A percentile compares a stretch with the other conserved stretches of the same genome.
phyloP scores from a whole-genome alignment of 2,329 filamentous ascomycete species.

The Fusarium poae region DNA sequence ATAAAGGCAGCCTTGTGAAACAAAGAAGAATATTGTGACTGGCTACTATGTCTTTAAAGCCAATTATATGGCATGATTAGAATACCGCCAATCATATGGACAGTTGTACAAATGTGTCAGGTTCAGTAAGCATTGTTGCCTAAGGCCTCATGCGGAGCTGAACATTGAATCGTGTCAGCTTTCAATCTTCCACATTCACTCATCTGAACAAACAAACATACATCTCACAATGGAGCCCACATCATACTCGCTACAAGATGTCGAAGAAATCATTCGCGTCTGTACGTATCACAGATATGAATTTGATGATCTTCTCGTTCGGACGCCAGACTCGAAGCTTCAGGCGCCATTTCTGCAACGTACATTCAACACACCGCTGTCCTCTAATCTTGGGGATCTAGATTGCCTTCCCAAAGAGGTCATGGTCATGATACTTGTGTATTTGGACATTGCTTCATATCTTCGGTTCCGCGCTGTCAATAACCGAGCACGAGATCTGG shows the following conservation, averaged over 20 bases:
- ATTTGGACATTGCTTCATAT: slow-evolving; percentile 23
- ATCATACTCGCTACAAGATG: not conserved
- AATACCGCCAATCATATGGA: not conserved
- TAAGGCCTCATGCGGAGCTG: not conserved
- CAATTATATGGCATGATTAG: not conserved
- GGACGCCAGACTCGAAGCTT: slow-evolving; percentile 4
- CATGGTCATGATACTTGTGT: slow-evolving; percentile 4
- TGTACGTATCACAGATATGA: slow-evolving; percentile 28
- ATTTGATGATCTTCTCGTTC: slow-evolving; percentile 17
- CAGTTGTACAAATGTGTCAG: not conserved
- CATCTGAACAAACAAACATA: not conserved
- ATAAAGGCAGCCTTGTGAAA: too few relatives aligned
- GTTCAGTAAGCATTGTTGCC: slow-evolving; percentile 7
- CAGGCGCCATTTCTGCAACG: slow-evolving; percentile 17
- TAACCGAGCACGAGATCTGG: slow-evolving; percentile 1
- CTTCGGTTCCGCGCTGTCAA: slow-evolving; percentile 16
- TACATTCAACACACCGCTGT: not conserved
- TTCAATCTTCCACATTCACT: not conserved
- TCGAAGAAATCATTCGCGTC: not conserved
- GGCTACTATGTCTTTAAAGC: not conserved
- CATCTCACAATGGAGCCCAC: not conserved
- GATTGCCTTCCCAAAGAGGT: slow-evolving; percentile 10
- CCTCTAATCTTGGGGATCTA: not conserved
- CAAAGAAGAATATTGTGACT: not conserved
- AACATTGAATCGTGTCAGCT: not conserved